Base-by-base conservation (phyloP, 1,139 yeast genomes). In the Suhomyces bribrorum region DNA sequence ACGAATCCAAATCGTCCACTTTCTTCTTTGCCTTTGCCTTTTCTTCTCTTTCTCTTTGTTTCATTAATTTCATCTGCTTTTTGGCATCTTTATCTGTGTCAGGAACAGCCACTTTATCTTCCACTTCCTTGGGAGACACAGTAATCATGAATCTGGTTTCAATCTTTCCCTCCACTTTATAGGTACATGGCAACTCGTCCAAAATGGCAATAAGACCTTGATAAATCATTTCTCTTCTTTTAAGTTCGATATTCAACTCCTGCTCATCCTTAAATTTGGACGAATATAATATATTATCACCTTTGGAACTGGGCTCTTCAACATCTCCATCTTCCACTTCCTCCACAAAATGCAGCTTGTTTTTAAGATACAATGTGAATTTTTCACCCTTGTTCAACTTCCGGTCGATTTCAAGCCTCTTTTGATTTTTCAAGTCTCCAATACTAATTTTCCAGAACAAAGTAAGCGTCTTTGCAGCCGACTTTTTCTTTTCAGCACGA, bases 401-500 rank as follows among this genome's bases (percentile, higher is more conserved):
- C 17, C 59, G 61, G 33, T 49, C 45, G 17, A 72, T 64, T 45
- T 71, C 77, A 4, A 52, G 48, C 29, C 43, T 53, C 47, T 71
- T 72, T 44, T 72, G 77, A 40, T 62, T 56, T 29, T 50, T 55
- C 46, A 72, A 61, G 50, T 72, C 77, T 29, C 69, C 58, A 13
- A 57, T 41, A 43, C 69, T 66, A 29, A 72, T 71, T 34, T 59
- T 57, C 76, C 76, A 72, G 15, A 62, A 56, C 7, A 71, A 48
- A 5, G 59, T 52, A 18, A 70, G 46, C 5, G 59, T 47, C 44
- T 66, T 70, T n/a, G 64, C 54, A 3, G 73, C 62, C 2, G 68
- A 59, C 41, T 63, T 65, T 45, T 67, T 70, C 56, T 58, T 62
- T 34, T 65, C 70, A 2, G 61, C 60, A 32, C 52, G 58, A 29